Conservation (phyloP, 2,329 filamentous ascomycete species). For the Fonsecaea pedrosoi region DNA sequence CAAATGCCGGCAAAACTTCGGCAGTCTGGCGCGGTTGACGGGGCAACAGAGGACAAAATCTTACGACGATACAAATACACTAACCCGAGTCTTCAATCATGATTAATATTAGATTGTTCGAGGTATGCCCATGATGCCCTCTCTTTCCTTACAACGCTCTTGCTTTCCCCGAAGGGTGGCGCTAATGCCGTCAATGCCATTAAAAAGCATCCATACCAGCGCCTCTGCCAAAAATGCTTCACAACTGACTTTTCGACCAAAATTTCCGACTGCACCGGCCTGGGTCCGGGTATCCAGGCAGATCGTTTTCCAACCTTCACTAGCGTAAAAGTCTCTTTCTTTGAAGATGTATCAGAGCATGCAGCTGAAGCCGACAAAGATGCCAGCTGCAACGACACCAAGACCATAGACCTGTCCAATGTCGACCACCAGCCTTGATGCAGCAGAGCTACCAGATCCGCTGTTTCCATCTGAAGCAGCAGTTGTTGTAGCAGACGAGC, state of each 20-base stretch:
- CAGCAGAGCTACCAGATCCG: conserved; percentile 38
- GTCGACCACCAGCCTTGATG: conserved; percentile 54
- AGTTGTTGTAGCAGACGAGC: conserved; percentile 42
- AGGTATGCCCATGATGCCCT: conserved; percentile 2
- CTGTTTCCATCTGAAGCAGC: conserved; percentile 29
- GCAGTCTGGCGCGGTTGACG: conserved; percentile 8
- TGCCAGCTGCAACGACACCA: conserved; percentile 59
- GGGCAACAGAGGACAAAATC: conserved; percentile 1
- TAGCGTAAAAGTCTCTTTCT: not conserved
- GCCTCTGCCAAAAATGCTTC: conserved; percentile 29
- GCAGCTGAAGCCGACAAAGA: conserved; percentile 65
- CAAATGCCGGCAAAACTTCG: conserved; percentile 19
- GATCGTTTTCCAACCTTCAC: not conserved
- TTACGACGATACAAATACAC: not conserved
- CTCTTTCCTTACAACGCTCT: not conserved
- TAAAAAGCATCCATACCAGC: conserved; percentile 20
- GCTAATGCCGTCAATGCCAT: not conserved
- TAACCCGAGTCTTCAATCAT: conserved; percentile 9
- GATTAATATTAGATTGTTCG: conserved; percentile 19
- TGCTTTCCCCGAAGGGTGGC: not conserved
- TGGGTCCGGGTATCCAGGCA: conserved; percentile 8
- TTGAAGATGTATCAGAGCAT: conserved; percentile 52
- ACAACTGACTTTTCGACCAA: conserved; percentile 20
- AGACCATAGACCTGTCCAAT: conserved; percentile 64
- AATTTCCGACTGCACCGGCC: conserved; percentile 8